Percentiles rank a stretch among this genome's conserved stretches.
phyloP scores from a whole-genome alignment of 192 early-diverging fungal genomes.

The Coemansia sp. region DNA sequence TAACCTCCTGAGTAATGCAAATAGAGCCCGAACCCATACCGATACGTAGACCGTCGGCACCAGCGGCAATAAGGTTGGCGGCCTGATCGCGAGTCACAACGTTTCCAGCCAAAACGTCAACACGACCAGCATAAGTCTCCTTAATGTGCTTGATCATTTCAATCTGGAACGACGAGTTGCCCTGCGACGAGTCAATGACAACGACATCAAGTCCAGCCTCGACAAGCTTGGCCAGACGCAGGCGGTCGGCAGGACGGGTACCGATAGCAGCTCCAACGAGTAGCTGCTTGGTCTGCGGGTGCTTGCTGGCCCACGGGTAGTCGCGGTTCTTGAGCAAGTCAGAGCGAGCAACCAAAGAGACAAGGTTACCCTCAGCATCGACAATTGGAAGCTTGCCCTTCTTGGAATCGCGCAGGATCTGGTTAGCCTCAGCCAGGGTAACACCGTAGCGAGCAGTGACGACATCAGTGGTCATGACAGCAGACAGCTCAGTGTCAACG shows the following conservation, averaged over 20 bases:
- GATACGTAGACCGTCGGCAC: constrained; percentile 92
- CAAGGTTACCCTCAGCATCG: constrained; percentile 78
- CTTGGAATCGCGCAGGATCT: constrained; percentile 83
- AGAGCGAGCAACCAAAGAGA: constrained; percentile 89
- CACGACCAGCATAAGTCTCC: constrained; percentile 66
- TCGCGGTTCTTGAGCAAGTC: constrained; percentile 97
- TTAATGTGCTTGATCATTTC: constrained; percentile 97
- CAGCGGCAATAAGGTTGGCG: constrained; percentile 85
- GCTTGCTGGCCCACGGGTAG: constrained; percentile 92
- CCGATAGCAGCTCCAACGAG: constrained; percentile 93
- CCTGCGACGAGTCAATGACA: constrained; percentile 95
- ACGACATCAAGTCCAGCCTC: constrained; percentile 97
- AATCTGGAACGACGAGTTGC: constrained; percentile 92
- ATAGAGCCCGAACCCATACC: constrained; percentile 99
- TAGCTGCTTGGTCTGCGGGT: constrained; percentile 81
- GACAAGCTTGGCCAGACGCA: constrained; percentile 80
- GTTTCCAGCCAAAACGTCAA: constrained; percentile 96
- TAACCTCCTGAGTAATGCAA: constrained; percentile 99
- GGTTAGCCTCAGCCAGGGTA: constrained; percentile 88
- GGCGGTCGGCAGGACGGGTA: constrained; percentile 87
- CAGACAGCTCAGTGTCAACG: constrained; percentile 61
- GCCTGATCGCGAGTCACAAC: constrained; percentile 98
- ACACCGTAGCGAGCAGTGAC: constrained; percentile 86
- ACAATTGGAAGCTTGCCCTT: constrained; percentile 98
- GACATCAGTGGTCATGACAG: constrained; percentile 91